Evolutionary conservation across 495 filamentous ascomycete species (phyloP), one percentile per base, ranked within the genome.

Genomic region (Podospora sp.): DNA sequence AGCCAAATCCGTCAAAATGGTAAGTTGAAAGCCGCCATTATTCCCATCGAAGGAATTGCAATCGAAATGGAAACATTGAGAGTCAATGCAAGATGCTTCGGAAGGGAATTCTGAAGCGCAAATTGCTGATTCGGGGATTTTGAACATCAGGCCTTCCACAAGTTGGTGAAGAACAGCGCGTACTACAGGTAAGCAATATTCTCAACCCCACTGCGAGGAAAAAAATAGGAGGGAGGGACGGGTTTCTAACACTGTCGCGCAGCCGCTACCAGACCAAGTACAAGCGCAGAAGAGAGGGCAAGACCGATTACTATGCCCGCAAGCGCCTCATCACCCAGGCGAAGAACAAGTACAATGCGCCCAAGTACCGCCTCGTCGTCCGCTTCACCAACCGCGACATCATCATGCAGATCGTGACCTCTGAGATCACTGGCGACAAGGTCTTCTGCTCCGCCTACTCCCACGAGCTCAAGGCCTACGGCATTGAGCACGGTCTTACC

Each of bases 381-480:
- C 94, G 95, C 81, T 99, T 99, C 92, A 97, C 96, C 88, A 98
- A 98, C 89, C 91, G 92, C 79, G 95, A 99, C 85, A 96, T 99
- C 86, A 89, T 99, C 85, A 88, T 88, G 82, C 95, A 99, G 85
- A 95, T 99, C 82, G 87, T 98, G 82, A 91, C 87, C 81, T 96
- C 96, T 57, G 95, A 99, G 86, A 91, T 99, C 85, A 87, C 85
- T 75, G 95, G 95, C 74, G 95, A 99, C 89, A 98, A 97, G 88
- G 89, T 99, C 79, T 90, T 98, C 81, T 80, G 81, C 80, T 80
- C 91, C 59, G 95, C 95, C 78, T 99, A 99, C 90, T 87, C 91
- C 71, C 95, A 99, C 88, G 95, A 99, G 85, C 92, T 99, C 73
- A 90, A 91, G 85, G 88, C 87, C 79, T 99, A 98, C 84, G 95